Percentiles rank a stretch among this genome's conserved stretches.
Conservation (phyloP, 2,329 filamentous ascomycete species). For the Mycocentrospora acerina region DNA sequence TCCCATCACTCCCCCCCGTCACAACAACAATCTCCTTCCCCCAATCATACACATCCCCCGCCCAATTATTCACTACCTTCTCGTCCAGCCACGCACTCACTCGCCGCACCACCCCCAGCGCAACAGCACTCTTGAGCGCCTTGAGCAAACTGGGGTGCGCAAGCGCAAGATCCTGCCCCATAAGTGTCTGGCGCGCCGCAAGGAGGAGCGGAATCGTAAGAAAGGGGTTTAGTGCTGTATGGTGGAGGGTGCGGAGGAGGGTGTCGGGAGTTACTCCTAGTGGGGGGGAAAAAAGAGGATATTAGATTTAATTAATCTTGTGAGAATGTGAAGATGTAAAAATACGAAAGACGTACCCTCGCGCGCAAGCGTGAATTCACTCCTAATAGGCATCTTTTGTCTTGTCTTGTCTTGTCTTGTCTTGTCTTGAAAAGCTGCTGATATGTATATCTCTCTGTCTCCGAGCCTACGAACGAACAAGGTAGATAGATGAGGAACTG, state of each 20-base stretch:
- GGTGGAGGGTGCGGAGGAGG: slow-evolving; percentile 57
- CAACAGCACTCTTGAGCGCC: slow-evolving; percentile 47
- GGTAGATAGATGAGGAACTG: too few species aligned
- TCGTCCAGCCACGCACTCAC: slow-evolving; percentile 56
- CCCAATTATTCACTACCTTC: slow-evolving; percentile 54
- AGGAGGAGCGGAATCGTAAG: slow-evolving; percentile 64
- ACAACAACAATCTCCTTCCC: slow-evolving; percentile 69
- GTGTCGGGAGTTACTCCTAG: slow-evolving; percentile 56
- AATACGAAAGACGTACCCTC: slow-evolving; percentile 40
- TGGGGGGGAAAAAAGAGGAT: too few species aligned
- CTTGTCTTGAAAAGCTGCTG: too few species aligned
- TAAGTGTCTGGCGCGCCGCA: slow-evolving; percentile 64
- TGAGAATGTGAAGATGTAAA: too few species aligned
- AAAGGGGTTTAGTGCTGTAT: slow-evolving; percentile 65
- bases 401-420: too few species aligned
- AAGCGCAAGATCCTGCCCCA: slow-evolving; percentile 57
- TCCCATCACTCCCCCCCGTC: slow-evolving; percentile 74
- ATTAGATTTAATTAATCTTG: too few species aligned
- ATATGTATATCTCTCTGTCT: too few species aligned
- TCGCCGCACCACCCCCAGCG: slow-evolving; percentile 53
- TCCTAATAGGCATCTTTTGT: slow-evolving; percentile 45
- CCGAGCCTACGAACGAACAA: too few species aligned
- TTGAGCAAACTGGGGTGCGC: slow-evolving; percentile 54
- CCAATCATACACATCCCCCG: slow-evolving; percentile 63
- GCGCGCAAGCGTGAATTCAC: slow-evolving; percentile 41